phyloP scores from a whole-genome alignment of 2,329 filamentous ascomycete species.

The Mycosphaerella sp. region DNA sequence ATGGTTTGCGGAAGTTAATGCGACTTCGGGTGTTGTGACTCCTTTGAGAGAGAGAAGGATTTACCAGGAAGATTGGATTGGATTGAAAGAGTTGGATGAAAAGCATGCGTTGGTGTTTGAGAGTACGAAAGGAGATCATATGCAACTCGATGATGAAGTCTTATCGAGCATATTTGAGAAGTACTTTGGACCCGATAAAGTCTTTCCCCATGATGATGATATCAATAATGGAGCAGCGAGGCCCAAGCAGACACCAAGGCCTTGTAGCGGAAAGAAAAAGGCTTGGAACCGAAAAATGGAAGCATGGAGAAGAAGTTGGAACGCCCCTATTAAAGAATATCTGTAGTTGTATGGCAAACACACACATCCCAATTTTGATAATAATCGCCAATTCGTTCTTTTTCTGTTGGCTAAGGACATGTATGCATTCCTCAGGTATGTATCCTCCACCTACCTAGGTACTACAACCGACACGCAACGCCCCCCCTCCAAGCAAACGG shows the following conservation, averaged over 20 bases:
- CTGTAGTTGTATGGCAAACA: conserved; percentile 11
- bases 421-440: no score
- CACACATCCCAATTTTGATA: no score
- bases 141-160: conserved; percentile 64
- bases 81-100: conserved; percentile 70
- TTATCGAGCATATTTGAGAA: conserved; percentile 60
- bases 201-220: not conserved
- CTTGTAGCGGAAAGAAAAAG: conserved; percentile 7
- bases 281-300: conserved; percentile 6
- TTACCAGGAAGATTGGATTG: conserved; percentile 91
- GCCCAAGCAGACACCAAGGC: not conserved
- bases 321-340: conserved; percentile 12
- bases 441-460: no score
- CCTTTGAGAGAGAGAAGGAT: conserved; percentile 62
- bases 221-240: not conserved
- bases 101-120: conserved; percentile 73
- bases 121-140: conserved; percentile 70
- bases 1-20: conserved; percentile 86
- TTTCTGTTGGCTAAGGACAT: no score
- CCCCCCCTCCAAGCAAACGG: no score
- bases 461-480: no score
- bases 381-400: no score
- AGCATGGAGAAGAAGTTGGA: conserved; percentile 1
- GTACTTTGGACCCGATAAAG: conserved; percentile 53
- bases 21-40: conserved; percentile 55